These are phyloP conservation scores for Exophiala viscosa DNA, from an alignment of 2,329 filamentous ascomycete species.

Conservation along the genomic window DNA sequence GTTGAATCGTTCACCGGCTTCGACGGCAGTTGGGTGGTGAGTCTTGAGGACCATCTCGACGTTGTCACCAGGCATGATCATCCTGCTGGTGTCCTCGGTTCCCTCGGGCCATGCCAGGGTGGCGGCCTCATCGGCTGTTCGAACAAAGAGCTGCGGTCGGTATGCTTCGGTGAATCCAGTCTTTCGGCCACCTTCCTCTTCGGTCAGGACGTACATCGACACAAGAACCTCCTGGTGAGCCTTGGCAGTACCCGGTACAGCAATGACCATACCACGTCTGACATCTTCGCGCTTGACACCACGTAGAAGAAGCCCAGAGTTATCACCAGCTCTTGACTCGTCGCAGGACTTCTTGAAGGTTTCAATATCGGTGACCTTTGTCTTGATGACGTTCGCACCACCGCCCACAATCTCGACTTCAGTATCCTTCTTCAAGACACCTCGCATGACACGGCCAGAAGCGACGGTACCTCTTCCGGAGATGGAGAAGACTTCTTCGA, in stretches of 20 bases:
- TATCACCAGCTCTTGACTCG: conserved; percentile 92
- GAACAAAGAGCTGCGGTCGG: conserved; percentile 91
- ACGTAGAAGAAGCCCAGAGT: conserved; percentile 94
- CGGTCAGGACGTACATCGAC: conserved; percentile 94
- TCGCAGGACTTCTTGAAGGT: conserved; percentile 99
- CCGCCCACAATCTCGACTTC: conserved; percentile 96
- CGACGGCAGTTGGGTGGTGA: conserved; percentile 79
- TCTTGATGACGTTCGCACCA: conserved; percentile 78
- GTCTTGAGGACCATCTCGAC: conserved; percentile 92
- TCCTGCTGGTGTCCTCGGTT: conserved; percentile 69
- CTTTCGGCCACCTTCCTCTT: conserved; percentile 97
- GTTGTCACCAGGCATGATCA: conserved; percentile 98
- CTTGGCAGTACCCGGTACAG: conserved; percentile 76
- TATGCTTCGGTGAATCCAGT: conserved; percentile 96
- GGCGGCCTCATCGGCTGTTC: conserved; percentile 76
- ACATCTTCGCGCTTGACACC: conserved; percentile 95
- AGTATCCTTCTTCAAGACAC: conserved; percentile 84
- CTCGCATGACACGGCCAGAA: conserved; percentile 95
- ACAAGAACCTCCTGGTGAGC: conserved; percentile 87
- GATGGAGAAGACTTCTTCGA: conserved; percentile 90
- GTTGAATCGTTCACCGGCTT: conserved; percentile 94
- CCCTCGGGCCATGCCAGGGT: conserved; percentile 83
- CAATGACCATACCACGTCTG: conserved; percentile 88
- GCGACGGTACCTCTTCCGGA: conserved; percentile 93
- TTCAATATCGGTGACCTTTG: conserved; percentile 99